phyloP scores from a whole-genome alignment of 257 asterid species.

The Fraxinus excelsior region DNA sequence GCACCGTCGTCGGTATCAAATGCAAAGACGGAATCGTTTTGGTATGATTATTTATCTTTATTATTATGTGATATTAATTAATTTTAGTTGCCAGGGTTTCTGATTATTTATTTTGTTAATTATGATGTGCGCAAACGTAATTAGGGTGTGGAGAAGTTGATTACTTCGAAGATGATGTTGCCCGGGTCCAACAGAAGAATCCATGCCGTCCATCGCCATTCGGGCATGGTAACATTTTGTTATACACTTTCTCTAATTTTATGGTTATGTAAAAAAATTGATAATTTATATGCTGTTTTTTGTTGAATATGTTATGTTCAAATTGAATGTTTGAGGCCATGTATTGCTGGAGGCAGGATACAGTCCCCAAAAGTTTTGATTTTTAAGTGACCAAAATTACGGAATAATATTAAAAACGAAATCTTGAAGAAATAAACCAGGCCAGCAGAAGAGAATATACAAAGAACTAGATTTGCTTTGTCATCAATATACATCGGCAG shows the following conservation, averaged over 20 bases:
- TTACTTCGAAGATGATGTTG: slow-evolving; percentile 89
- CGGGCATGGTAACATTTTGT: slow-evolving; percentile 72
- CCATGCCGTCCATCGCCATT: slow-evolving; percentile 85
- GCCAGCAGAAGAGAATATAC: background rate
- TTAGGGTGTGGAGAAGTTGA: slow-evolving; percentile 92
- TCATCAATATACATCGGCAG: background rate
- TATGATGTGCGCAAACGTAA: background rate
- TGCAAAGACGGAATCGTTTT: slow-evolving; percentile 92
- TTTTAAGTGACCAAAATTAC: background rate
- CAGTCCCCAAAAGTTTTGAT: background rate
- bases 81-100: slow-evolving; percentile 33
- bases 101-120: background rate
- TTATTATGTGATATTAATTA: background rate
- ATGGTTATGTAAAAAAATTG: background rate
- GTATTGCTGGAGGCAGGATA: background rate
- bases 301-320: background rate
- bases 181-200: slow-evolving; percentile 89
- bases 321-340: background rate
- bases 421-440: background rate
- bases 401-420: background rate
- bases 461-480: background rate
- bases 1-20: slow-evolving; percentile 86
- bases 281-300: background rate
- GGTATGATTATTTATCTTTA: slow-evolving; percentile 37
- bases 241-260: background rate